Percentiles rank a stretch among this genome's conserved stretches.
Evolutionary conservation across 345 rosid species (phyloP).

Genomic region (Arabidopsis suecica): DNA sequence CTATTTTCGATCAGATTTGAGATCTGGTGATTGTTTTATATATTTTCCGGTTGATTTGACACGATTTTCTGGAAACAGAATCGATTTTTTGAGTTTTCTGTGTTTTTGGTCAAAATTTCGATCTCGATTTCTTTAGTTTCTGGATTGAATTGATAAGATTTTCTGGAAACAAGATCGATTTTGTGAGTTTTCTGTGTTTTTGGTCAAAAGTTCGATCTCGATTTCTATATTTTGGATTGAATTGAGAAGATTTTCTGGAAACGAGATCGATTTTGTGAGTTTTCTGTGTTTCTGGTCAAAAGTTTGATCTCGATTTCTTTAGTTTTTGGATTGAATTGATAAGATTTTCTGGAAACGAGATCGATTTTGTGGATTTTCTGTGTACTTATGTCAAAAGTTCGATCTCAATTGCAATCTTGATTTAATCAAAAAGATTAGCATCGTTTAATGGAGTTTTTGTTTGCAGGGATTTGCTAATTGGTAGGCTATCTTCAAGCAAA

Average conservation of each 20-base stretch:
- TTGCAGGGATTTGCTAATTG: slow-evolving; percentile 31
- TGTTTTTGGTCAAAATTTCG: background rate
- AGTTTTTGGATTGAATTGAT: background rate
- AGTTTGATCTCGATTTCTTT: background rate
- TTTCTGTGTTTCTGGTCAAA: background rate
- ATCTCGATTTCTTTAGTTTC: background rate
- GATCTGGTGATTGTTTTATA: slow-evolving; percentile 20
- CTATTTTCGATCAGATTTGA: background rate
- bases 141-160: background rate
- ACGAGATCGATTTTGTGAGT: background rate
- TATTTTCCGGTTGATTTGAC: background rate
- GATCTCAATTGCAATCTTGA: background rate
- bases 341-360: background rate
- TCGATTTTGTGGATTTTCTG: background rate
- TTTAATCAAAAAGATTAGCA: no score
- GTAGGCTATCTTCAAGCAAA: slow-evolving; percentile 12
- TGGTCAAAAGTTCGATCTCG: background rate
- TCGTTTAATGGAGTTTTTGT: background rate
- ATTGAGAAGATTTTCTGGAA: background rate
- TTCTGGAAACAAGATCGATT: background rate
- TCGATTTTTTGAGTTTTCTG: background rate
- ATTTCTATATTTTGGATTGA: background rate
- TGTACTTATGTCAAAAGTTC: no score
- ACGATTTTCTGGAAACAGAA: background rate
- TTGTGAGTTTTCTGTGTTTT: background rate